Conservation (phyloP, 1,284 basidiomycete genomes). For the Lentinula novae-zelandiae region DNA sequence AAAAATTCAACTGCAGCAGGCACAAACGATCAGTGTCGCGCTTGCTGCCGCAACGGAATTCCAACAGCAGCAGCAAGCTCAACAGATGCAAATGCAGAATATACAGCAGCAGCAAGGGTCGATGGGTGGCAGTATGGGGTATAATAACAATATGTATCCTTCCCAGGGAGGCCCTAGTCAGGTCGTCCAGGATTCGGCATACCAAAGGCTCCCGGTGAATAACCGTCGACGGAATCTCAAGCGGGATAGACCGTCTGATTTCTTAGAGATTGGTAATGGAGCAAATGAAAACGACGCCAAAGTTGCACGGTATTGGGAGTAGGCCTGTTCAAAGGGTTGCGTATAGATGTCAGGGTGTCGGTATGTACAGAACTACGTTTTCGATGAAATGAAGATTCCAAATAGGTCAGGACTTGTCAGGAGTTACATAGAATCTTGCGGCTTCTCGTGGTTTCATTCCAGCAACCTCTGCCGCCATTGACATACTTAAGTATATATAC, state of each 20-base stretch:
- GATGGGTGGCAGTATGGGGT: constrained; percentile 29
- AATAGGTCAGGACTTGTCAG: not conserved
- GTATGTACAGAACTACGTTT: not conserved
- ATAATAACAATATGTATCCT: constrained; percentile 26
- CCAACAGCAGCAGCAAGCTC: constrained; percentile 41
- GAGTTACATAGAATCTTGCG: not conserved
- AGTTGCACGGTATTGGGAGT: constrained; percentile 75
- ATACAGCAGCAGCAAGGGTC: constrained; percentile 24
- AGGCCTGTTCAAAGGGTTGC: constrained; percentile 4
- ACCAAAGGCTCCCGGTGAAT: constrained; percentile 76
- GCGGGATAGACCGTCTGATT: constrained; percentile 78
- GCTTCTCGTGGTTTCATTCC: not conserved
- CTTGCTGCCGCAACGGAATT: constrained; percentile 52
- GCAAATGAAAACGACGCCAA: constrained; percentile 57
- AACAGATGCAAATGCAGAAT: constrained; percentile 33
- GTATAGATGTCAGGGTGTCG: not conserved
- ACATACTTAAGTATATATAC: no score
- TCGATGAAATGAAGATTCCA: not conserved
- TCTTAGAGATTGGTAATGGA: constrained; percentile 56
- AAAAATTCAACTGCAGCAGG: constrained; percentile 73
- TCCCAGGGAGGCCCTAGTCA: constrained; percentile 21
- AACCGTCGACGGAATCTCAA: constrained; percentile 72
- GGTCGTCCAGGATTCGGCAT: constrained; percentile 71
- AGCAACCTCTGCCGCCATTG: not conserved
- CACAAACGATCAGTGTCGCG: constrained; percentile 61